Evolutionary conservation across 2,329 filamentous ascomycete species (phyloP), one percentile per base, ranked within the genome.

Genomic region (Pseudogymnoascus sp.): DNA sequence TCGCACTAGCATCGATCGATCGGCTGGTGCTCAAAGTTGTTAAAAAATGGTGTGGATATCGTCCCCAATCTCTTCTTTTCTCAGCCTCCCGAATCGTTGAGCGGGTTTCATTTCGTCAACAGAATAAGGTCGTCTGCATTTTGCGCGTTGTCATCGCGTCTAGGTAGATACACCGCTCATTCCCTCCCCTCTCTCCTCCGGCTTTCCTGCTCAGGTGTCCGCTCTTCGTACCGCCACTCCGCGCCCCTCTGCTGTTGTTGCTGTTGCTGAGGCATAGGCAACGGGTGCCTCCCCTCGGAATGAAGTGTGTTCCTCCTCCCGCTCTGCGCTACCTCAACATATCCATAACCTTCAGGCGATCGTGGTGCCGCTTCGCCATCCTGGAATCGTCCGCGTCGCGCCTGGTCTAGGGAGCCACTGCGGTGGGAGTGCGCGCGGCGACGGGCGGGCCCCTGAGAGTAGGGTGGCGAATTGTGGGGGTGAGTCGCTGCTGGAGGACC

Each of bases 391-490:
- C 29, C 50, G 26, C 50, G 50, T 10, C 50, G 50, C 50, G 50
- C 26, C 50, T 19, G 50, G 17, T 56, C 50, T 13, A 56, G 5
- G n/a, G 29, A 33, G 5, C 50, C 29, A 10, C 50, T 56, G 26
- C 50, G 50, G 29, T 56, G 50, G 17, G 50, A 56, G 29, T 56
- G 50, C 2, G 50, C 50, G 29, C 50, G 50, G 50, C 50, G 50
- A 56, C 50, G 50, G 11, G 50, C 29, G 10, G 50, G 50, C 1
- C 50, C 50, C 10, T 83, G 80, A 46, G 80, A 82, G 68, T 85
- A 83, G 40, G 84, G 80, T 46, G 86, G 81, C 26, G 82, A 83
- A 56, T 78, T 78, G 50, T 78, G 79, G 23, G 79, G 77, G 60
- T 75, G 80, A 21, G 77, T 77, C 59, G 79, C 72, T 67, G 77